Base-by-base conservation (phyloP, 257 asterid species). In the Buddleja alternifolia region DNA sequence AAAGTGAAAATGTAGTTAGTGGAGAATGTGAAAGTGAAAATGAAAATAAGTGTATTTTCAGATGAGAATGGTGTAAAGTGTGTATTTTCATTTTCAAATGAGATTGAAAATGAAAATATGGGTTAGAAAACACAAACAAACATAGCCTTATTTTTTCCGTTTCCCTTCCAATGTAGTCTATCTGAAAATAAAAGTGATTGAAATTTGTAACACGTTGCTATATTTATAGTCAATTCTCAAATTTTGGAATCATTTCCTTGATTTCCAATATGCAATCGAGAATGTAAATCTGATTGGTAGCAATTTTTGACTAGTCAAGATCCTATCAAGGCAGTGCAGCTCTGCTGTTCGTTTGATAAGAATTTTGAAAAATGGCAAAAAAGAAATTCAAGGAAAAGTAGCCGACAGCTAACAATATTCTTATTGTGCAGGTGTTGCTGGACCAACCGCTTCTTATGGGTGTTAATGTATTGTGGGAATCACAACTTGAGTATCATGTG, bases 391-490 rank as follows among this genome's bases (percentile, higher is more conserved):
- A 17, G 15, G 45, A 63, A 66, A 54, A 66, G 70, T 65, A 20
- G 45, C 45, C 4, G 29, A 46, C 16, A 55, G 58, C 54, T 50
- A 41, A 72, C 23, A 21, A 60, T 66, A 42, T 63, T 72, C 64
- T 80, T 77, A 20, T 66, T 67, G 70, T 55, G 83, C 95, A 94
- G 97, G 82, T 94, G 74, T 86, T 91, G 73, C 88, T 94, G 81
- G 99, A 86, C 77, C 96, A 91, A 77, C 96, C 95, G 56, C 92
- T 86, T 48, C 88, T 88, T 69, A 84, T 91, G 96, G 99, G 99
- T 65, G 96, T 91, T 55, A 78, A 94, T 75, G 80, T 91, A 46
- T 84, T 79, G 84, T 94, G 99, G 99, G 99, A 94, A 83, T 94
- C 99, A 63, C 96, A 91, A 77, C 89, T 94, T 67, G 97, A 94